phyloP scores from a whole-genome alignment of 768 basidiomycete species.

The Leccinum longicurvipes region DNA sequence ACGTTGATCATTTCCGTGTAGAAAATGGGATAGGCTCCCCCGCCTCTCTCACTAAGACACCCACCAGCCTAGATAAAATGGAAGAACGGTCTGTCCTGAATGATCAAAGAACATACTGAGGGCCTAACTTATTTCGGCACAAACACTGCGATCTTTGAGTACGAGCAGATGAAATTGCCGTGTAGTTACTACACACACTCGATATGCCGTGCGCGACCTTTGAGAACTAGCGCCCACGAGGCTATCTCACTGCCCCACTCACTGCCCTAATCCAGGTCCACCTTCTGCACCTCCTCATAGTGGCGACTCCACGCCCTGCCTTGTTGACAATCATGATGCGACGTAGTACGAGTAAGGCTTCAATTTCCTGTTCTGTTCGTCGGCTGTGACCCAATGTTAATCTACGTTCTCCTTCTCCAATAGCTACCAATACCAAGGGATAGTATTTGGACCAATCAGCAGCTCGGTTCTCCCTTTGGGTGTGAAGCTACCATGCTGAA shows the following conservation, averaged over 20 bases:
- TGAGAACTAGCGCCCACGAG: not conserved
- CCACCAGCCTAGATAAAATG: too few relatives aligned
- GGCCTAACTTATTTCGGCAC: too few relatives aligned
- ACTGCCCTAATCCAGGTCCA: too few relatives aligned
- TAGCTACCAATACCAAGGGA: not conserved
- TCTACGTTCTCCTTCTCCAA: not conserved
- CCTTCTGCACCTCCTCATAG: not conserved
- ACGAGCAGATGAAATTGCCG: too few relatives aligned
- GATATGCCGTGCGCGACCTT: not conserved
- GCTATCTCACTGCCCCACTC: too few relatives aligned
- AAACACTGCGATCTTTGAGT: too few relatives aligned
- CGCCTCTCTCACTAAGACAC: too few relatives aligned
- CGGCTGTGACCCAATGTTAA: not conserved
- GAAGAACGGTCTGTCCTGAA: too few relatives aligned
- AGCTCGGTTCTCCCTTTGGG: not conserved
- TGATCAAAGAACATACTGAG: too few relatives aligned
- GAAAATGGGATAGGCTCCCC: too few relatives aligned
- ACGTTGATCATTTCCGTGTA: too few relatives aligned
- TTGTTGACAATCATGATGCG: conserved; percentile 12
- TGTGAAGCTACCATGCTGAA: not conserved
- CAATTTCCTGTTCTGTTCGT: not conserved
- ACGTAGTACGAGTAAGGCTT: conserved; percentile 6
- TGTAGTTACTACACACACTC: not conserved
- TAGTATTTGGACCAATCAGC: not conserved
- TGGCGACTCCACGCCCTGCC: too few relatives aligned